Evolutionary conservation across 495 filamentous ascomycete species (phyloP).

Genomic region (Jackrogersella minutella): DNA sequence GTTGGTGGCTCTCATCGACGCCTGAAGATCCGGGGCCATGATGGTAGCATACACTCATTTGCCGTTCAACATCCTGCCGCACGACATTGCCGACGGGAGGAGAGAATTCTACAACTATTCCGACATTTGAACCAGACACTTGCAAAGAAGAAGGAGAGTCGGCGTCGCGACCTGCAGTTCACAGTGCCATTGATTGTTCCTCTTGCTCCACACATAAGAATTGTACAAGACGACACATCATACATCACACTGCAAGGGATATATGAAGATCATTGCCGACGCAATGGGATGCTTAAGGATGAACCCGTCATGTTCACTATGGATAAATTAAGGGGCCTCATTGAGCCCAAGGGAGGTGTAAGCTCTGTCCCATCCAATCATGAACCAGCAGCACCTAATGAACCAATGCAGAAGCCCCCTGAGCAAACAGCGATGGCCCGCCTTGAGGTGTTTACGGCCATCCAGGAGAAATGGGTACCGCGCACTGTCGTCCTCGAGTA

Average conservation of each 20-base stretch:
- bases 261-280: slow-evolving; percentile 93
- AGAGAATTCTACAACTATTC: slow-evolving; percentile 96
- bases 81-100: slow-evolving; percentile 88
- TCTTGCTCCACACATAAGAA: slow-evolving; percentile 87
- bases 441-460: slow-evolving; percentile 86
- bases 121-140: slow-evolving; percentile 93
- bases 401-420: slow-evolving; percentile 58
- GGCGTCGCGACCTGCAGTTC: slow-evolving; percentile 93
- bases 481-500: slow-evolving; percentile 82
- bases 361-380: slow-evolving; percentile 33
- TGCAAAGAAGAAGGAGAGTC: slow-evolving; percentile 89
- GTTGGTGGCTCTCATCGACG: slow-evolving; percentile 90
- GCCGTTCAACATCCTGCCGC: slow-evolving; percentile 95
- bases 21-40: slow-evolving; percentile 95
- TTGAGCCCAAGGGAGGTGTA: slow-evolving; percentile 71
- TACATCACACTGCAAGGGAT: slow-evolving; percentile 94
- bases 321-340: slow-evolving; percentile 82
- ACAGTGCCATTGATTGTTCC: slow-evolving; percentile 95
- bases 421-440: slow-evolving; percentile 74
- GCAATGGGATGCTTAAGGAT: slow-evolving; percentile 86
- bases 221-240: slow-evolving; percentile 93
- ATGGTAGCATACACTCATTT: slow-evolving; percentile 93
- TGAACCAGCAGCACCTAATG: slow-evolving; percentile 10
- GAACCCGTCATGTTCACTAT: slow-evolving; percentile 94
- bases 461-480: slow-evolving; percentile 90